Percentiles rank a stretch among this genome's conserved stretches.
phyloP scores from a whole-genome alignment of 2,329 filamentous ascomycete species.

The Fusarium nisikadoi region DNA sequence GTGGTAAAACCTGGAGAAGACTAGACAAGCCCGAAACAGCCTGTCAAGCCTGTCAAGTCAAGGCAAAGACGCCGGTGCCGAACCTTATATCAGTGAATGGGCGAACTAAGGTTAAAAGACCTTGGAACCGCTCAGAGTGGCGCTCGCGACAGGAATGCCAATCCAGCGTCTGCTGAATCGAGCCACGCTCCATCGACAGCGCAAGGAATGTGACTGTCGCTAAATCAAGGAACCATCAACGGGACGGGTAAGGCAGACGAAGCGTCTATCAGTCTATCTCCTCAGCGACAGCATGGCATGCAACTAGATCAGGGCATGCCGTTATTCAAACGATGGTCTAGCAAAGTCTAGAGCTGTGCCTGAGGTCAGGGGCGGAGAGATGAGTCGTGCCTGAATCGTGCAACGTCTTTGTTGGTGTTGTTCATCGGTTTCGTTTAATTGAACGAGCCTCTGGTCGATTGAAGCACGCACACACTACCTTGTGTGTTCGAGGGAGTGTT shows the following conservation, averaged over 20 bases:
- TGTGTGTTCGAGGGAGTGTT: background rate
- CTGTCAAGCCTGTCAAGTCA: constrained; percentile 5
- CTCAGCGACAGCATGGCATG: constrained; percentile 19
- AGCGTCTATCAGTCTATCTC: constrained; percentile 11
- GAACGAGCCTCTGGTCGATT: background rate
- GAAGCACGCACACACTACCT: background rate
- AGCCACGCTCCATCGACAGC: constrained; percentile 19
- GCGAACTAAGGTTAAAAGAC: constrained; percentile 33
- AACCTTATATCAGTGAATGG: constrained; percentile 37
- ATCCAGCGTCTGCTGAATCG: constrained; percentile 17
- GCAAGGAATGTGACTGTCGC: constrained; percentile 42
- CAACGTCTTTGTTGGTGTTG: background rate
- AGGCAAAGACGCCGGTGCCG: constrained; percentile 25
- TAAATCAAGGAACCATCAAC: constrained; percentile 37
- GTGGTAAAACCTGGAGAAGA: constrained; percentile 28
- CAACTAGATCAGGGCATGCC: constrained; percentile 16
- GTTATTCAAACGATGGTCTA: constrained; percentile 7
- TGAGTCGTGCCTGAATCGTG: constrained; percentile 7
- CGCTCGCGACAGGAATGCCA: constrained; percentile 37
- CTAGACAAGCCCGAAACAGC: constrained; percentile 19
- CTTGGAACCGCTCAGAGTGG: constrained; percentile 29
- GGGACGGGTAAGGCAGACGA: constrained; percentile 34
- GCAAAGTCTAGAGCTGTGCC: constrained; percentile 20
- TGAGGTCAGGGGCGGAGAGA: background rate
- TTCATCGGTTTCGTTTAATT: background rate